Evolutionary conservation across 495 filamentous ascomycete genomes (phyloP).

Genomic region (Daldinia caldariorum): DNA sequence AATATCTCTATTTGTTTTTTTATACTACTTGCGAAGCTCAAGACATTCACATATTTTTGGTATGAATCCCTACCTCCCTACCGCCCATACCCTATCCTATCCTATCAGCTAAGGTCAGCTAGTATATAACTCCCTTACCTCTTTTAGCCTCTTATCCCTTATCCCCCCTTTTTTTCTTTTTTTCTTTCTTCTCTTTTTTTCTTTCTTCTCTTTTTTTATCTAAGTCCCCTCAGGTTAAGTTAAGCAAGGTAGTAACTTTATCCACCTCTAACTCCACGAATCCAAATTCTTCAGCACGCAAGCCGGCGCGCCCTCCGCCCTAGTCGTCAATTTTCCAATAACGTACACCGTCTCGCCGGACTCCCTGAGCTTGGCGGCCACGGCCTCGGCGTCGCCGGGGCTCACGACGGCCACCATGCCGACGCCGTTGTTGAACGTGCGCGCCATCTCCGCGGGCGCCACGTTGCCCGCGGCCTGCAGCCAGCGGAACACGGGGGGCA

Average conservation of each 20-base stretch:
- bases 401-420: constrained; percentile 90
- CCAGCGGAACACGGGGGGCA: constrained; percentile 84
- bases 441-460: constrained; percentile 76
- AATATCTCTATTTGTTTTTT: constrained; percentile 7
- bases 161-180: not conserved
- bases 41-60: constrained; percentile 14
- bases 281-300: constrained; percentile 76
- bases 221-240: no score
- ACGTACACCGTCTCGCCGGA: constrained; percentile 79
- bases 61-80: not conserved
- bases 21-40: constrained; percentile 9
- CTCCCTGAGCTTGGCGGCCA: constrained; percentile 62
- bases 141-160: constrained; percentile 20
- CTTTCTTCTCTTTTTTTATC: no score
- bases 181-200: no score
- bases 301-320: constrained; percentile 63
- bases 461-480: constrained; percentile 81
- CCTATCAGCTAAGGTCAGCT: not conserved
- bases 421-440: constrained; percentile 93
- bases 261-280: constrained; percentile 64
- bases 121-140: not conserved
- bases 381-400: constrained; percentile 62
- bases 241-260: no score
- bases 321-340: constrained; percentile 73
- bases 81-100: not conserved